Base-by-base conservation (phyloP, 176 grass and related monocot species). In the Juncus inflexus region DNA sequence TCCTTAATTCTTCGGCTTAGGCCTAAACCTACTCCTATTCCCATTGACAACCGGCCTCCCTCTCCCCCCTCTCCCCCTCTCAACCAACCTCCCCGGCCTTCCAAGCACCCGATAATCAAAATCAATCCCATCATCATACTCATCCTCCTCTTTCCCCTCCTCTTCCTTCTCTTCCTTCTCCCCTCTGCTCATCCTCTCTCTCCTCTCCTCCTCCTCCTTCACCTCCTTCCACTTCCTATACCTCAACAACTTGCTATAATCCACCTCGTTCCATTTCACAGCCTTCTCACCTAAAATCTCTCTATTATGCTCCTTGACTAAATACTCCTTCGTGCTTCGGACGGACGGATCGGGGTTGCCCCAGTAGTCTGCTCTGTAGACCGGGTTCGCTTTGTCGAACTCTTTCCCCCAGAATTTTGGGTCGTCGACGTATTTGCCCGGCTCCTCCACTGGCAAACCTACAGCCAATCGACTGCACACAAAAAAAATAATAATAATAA, bases 221-320 rank as follows among this genome's bases (percentile, higher is more conserved):
- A 51, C 72, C 15, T 38, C 57, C 40, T 19, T 63, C 60, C 57
- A 61, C 71, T 67, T 69, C 56, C 7, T 77, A 89, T 74, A 50
- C 51, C 15, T 86, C 72, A 15, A 83, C 19, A 28, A 84, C 7
- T 87, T 79, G 9, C 91, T 75, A 3, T 86, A 91, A 0, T 82
- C 89, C 80, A 83, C 86, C 15, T 91, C 92, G 0, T 84, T 89
- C 92, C 92, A 91, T 60, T 90, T 84, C n/a, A 71, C 83, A 19
- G 9, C 2, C 3, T 73, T 83, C 9, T 67, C 83, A 6, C 87
- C 87, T 9, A 96, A 19, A 38, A 91, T 61, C 38, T 73, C 72
- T 62, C 57, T 59, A 43, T 91, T 86, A 12, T 91, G 84, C 13
- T 63, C 60, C 58, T 89, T 74, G n/a, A 77, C 62, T 0, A 75